phyloP scores from a whole-genome alignment of 371 early-diverging fungal species.

The Batkoa obscura region DNA sequence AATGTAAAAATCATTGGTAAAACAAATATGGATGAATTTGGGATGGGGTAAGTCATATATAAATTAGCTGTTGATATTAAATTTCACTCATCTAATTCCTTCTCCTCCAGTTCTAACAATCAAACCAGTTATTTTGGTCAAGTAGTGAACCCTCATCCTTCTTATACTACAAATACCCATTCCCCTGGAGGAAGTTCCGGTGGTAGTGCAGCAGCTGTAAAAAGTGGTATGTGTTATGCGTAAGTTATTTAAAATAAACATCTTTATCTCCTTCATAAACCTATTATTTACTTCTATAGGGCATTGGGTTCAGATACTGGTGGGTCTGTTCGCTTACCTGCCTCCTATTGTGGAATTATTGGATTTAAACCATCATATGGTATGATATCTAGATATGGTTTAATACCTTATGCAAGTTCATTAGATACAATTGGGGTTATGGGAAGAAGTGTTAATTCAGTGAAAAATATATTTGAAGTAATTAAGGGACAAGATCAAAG shows the following conservation, averaged over 20 bases:
- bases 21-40: conserved; percentile 93
- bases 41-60: conserved; percentile 58
- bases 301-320: conserved; percentile 82
- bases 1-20: conserved; percentile 68
- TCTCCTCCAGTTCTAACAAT: neutral
- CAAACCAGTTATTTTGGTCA: no score
- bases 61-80: neutral
- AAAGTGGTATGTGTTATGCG: conserved; percentile 50
- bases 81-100: neutral
- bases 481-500: conserved; percentile 29
- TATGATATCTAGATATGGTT: conserved; percentile 63
- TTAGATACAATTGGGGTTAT: conserved; percentile 79
- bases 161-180: neutral
- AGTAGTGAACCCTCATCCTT: no score
- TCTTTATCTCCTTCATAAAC: neutral
- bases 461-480: conserved; percentile 35
- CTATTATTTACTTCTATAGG: neutral
- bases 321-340: conserved; percentile 83
- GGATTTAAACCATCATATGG: conserved; percentile 92
- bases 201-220: conserved; percentile 86
- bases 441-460: conserved; percentile 24
- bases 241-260: conserved; percentile 16
- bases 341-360: conserved; percentile 79
- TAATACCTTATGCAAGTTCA: conserved; percentile 73
- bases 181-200: conserved; percentile 79